Percentiles rank a stretch among this genome's conserved stretches.
These are phyloP conservation scores for Dioscorea cayenensis DNA, from an alignment of 116 monocot genomes.

Conservation along the genomic window DNA sequence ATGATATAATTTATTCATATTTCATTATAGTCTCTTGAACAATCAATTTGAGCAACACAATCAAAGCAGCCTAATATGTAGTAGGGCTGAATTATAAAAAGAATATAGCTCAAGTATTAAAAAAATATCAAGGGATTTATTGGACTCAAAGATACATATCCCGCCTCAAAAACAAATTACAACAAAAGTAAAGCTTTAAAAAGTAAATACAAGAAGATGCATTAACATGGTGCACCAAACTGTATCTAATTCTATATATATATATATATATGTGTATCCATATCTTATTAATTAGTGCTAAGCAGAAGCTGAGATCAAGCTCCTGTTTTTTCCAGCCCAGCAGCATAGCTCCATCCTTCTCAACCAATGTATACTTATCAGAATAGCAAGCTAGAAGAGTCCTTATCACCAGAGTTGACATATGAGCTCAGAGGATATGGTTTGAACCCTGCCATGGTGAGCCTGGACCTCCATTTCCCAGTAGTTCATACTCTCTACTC, in stretches of 20 bases:
- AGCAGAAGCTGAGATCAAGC: conserved; percentile 81
- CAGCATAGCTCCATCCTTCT: conserved; percentile 74
- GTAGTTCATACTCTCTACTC: conserved; percentile 80
- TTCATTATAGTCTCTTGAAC: too few species aligned
- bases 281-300: conserved; percentile 37
- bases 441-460: conserved; percentile 87
- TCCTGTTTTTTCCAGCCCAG: conserved; percentile 83
- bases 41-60: too few species aligned
- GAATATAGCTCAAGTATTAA: too few species aligned
- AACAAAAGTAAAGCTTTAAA: not conserved
- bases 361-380: conserved; percentile 58
- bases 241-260: not conserved
- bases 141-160: not conserved
- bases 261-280: not conserved
- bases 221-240: not conserved
- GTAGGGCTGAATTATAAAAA: too few species aligned
- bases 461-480: conserved; percentile 81
- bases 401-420: conserved; percentile 78
- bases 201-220: not conserved
- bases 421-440: conserved; percentile 64
- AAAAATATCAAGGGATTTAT: too few species aligned
- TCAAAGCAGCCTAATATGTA: too few species aligned
- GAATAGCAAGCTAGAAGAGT: conserved; percentile 56
- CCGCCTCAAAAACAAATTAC: not conserved
- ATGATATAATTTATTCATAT: too few species aligned